Percentiles rank a stretch among this genome's conserved stretches.
Evolutionary conservation across 768 basidiomycete genomes (phyloP).

Genomic region (Naganishia onofrii): DNA sequence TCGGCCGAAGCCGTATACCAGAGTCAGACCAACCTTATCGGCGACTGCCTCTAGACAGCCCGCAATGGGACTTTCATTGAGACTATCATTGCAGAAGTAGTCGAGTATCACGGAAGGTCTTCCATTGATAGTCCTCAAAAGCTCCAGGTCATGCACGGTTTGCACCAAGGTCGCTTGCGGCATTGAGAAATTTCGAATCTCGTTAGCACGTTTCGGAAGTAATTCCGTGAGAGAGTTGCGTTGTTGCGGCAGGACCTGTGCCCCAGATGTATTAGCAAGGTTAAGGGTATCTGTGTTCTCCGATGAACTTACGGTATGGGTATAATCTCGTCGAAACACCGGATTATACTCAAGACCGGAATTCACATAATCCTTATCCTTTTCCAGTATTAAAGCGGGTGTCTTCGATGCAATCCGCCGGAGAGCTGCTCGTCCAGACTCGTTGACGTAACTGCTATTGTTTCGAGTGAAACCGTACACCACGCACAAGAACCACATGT

Average conservation of each 20-base stretch:
- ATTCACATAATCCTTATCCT: conserved; percentile 73
- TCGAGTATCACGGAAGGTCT: conserved; percentile 75
- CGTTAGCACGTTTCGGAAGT: conserved; percentile 65
- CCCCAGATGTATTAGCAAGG: neutral
- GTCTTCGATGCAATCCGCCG: conserved; percentile 79
- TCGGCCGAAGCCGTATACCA: neutral
- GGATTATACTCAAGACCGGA: conserved; percentile 92
- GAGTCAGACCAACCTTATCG: conserved; percentile 63
- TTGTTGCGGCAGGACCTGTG: conserved; percentile 20
- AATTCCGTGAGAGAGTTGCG: conserved; percentile 55
- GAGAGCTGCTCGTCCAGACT: conserved; percentile 74
- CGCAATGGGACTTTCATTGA: conserved; percentile 71
- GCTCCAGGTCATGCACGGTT: conserved; percentile 82
- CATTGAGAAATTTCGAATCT: conserved; percentile 70
- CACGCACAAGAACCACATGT: conserved; percentile 89
- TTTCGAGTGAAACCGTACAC: conserved; percentile 73
- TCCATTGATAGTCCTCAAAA: conserved; percentile 75
- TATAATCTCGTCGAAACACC: conserved; percentile 75
- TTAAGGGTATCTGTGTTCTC: neutral
- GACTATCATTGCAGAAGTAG: conserved; percentile 81
- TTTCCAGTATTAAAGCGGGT: conserved; percentile 77
- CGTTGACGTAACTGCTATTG: conserved; percentile 57
- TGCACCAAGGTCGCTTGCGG: conserved; percentile 83
- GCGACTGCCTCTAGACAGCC: conserved; percentile 81
- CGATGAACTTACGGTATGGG: conserved; percentile 42